Evolutionary conservation across 1,139 yeast genomes (phyloP).

Genomic region (Lodderomyces margitis): DNA sequence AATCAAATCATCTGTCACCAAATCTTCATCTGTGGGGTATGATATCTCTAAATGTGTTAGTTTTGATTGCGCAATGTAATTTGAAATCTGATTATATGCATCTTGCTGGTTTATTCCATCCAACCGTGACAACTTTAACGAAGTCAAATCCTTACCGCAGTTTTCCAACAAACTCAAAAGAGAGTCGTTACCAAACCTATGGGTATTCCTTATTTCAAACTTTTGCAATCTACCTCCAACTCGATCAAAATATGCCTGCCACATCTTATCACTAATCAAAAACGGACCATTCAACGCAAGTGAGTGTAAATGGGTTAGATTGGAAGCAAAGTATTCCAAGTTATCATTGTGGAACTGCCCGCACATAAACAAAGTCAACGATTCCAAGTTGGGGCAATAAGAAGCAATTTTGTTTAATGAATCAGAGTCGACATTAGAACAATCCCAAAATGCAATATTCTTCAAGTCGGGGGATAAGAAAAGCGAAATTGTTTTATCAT

Average conservation of each 20-base stretch:
- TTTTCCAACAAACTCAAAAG: slow-evolving; percentile 60
- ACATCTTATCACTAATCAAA: slow-evolving; percentile 66
- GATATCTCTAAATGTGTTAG: slow-evolving; percentile 64
- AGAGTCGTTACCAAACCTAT: slow-evolving; percentile 71
- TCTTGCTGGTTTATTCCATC: slow-evolving; percentile 65
- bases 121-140: slow-evolving; percentile 54
- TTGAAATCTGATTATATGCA: slow-evolving; percentile 64
- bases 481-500: slow-evolving; percentile 66
- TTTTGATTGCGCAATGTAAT: slow-evolving; percentile 45
- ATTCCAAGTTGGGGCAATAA: slow-evolving; percentile 70
- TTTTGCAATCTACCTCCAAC: slow-evolving; percentile 27
- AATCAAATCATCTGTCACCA: slow-evolving; percentile 69
- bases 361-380: slow-evolving; percentile 80
- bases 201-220: slow-evolving; percentile 77
- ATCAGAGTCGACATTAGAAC: slow-evolving; percentile 71
- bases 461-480: slow-evolving; percentile 63
- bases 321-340: slow-evolving; percentile 57
- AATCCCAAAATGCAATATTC: slow-evolving; percentile 81
- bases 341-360: slow-evolving; percentile 86
- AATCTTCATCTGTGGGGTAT: slow-evolving; percentile 62
- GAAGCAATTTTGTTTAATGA: slow-evolving; percentile 72
- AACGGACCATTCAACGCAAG: slow-evolving; percentile 84
- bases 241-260: slow-evolving; percentile 70
- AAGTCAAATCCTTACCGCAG: slow-evolving; percentile 55
- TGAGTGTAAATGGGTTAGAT: slow-evolving; percentile 52